Percentiles rank a stretch among this genome's conserved stretches.
Conservation (phyloP, 2,329 filamentous ascomycete genomes). For the Arthrobotrys sinensis region DNA sequence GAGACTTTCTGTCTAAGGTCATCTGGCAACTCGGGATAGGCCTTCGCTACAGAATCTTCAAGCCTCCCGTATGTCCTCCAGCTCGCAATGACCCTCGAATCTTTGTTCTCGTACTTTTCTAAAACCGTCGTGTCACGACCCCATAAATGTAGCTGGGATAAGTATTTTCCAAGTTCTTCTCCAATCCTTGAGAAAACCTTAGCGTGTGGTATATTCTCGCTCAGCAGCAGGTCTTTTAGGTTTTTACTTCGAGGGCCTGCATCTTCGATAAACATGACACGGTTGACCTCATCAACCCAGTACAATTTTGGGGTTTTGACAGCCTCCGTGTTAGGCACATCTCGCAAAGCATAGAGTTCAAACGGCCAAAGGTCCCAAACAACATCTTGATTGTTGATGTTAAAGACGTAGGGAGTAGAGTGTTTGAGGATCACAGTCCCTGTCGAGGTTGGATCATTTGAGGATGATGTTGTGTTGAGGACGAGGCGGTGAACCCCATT, state of each 20-base stretch:
- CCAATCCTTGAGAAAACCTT: constrained; percentile 48
- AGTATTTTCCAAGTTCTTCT: constrained; percentile 50
- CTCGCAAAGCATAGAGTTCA: constrained; percentile 25
- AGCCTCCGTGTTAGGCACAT: constrained; percentile 41
- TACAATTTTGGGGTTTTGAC: constrained; percentile 55
- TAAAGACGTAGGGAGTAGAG: constrained; percentile 50
- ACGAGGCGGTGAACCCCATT: constrained; percentile 53
- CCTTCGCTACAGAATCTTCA: constrained; percentile 27
- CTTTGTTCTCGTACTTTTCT: constrained; percentile 47
- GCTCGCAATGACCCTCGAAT: constrained; percentile 46
- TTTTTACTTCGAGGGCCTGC: constrained; percentile 41
- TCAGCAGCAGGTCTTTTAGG: constrained; percentile 41
- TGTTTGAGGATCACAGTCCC: constrained; percentile 51
- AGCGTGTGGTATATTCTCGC: constrained; percentile 31
- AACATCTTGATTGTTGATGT: constrained; percentile 24
- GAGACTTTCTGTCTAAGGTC: constrained; percentile 33
- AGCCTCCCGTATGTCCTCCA: constrained; percentile 55
- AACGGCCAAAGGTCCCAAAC: constrained; percentile 59
- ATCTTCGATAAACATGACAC: constrained; percentile 54
- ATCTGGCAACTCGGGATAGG: constrained; percentile 31
- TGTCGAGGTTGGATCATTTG: constrained; percentile 6
- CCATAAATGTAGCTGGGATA: constrained; percentile 43
- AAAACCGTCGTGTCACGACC: constrained; percentile 26
- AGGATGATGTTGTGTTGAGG: constrained; percentile 25
- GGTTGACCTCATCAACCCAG: constrained; percentile 56